Evolutionary conservation across 1,284 basidiomycete genomes (phyloP).

Genomic region (Rhizoctonia solani): DNA sequence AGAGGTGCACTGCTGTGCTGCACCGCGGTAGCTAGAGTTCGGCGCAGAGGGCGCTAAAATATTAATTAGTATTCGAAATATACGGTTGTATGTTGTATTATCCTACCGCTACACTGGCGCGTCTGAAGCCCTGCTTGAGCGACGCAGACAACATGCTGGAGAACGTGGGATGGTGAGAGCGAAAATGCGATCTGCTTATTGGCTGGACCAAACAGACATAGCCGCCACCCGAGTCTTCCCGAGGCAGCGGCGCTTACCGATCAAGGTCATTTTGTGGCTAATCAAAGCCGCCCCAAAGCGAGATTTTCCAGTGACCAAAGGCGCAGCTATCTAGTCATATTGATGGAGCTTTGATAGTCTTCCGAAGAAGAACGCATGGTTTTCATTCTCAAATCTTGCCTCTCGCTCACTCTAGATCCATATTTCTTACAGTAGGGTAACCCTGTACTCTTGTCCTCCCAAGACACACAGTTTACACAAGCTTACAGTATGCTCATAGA

Average conservation of each 20-base stretch:
- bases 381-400: too few species aligned
- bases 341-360: too few species aligned
- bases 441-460: too few species aligned
- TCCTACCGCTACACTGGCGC: constrained; percentile 26
- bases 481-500: too few species aligned
- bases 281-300: too few species aligned
- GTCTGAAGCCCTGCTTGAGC: constrained; percentile 32
- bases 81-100: neutral
- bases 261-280: too few species aligned
- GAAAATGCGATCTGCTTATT: constrained; percentile 34
- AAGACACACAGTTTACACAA: too few species aligned
- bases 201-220: constrained; percentile 24
- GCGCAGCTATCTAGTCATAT: too few species aligned
- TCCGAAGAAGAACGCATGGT: too few species aligned
- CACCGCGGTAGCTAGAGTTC: constrained; percentile 24
- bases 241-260: neutral
- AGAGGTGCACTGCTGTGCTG: constrained; percentile 52
- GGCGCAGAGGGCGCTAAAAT: constrained; percentile 10
- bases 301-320: too few species aligned
- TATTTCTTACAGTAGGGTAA: too few species aligned
- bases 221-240: constrained; percentile 33
- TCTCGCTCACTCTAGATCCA: too few species aligned
- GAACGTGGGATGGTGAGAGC: constrained; percentile 34
- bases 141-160: constrained; percentile 34
- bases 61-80: neutral